Conservation (phyloP, 2,329 filamentous ascomycete species). For the Bimuria novae-zelandiae region DNA sequence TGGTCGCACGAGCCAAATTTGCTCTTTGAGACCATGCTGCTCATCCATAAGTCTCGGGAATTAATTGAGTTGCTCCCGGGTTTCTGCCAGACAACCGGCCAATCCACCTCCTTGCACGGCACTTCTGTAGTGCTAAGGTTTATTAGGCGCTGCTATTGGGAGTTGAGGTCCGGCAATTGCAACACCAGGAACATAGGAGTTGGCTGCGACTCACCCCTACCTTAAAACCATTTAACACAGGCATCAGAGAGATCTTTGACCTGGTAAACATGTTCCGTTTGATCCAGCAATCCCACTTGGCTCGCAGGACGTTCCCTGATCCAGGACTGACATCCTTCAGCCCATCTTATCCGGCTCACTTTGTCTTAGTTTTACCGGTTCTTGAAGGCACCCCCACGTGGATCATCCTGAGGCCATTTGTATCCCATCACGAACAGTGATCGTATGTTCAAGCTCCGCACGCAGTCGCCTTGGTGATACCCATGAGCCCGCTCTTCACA, state of each 20-base stretch:
- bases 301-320: neutral
- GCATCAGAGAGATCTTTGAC: neutral
- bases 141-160: constrained; percentile 10
- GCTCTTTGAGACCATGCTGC: constrained; percentile 17
- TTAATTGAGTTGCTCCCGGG: constrained; percentile 24
- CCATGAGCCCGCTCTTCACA: neutral
- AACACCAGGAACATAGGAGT: neutral
- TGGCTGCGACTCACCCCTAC: neutral
- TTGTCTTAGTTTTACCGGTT: constrained; percentile 2
- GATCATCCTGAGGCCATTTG: neutral
- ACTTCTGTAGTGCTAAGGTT: constrained; percentile 13
- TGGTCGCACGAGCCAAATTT: constrained; percentile 18
- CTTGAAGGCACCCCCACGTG: neutral
- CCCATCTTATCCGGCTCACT: constrained; percentile 5
- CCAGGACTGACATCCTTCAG: neutral
- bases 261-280: neutral
- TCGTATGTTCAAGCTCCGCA: neutral
- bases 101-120: constrained; percentile 14
- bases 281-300: neutral
- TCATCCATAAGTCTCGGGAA: constrained; percentile 22
- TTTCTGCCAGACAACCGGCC: constrained; percentile 20
- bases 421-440: neutral
- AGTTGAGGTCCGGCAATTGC: constrained; percentile 17
- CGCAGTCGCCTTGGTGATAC: neutral
- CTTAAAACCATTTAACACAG: neutral